Conservation (phyloP, 306 rosid genomes). For the Acacia acuminata region DNA sequence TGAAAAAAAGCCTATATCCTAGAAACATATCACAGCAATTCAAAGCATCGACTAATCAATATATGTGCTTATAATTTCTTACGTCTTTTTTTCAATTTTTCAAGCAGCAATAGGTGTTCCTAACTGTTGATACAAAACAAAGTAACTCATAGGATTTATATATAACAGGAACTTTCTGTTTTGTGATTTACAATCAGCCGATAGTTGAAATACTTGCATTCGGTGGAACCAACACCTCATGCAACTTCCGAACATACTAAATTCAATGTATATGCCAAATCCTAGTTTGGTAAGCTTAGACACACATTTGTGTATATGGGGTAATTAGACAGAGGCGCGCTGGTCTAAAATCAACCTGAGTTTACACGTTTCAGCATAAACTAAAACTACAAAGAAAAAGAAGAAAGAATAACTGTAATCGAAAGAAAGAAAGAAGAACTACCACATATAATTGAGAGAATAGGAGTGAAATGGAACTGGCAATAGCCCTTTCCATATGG, state of each 20-base stretch:
- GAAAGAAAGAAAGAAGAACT: neutral
- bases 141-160: neutral
- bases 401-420: neutral
- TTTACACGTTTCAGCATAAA: neutral
- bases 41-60: neutral
- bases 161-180: neutral
- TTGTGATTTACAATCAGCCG: neutral
- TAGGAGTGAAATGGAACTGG: neutral
- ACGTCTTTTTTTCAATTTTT: neutral
- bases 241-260: neutral
- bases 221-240: neutral
- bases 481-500: neutral
- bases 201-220: neutral
- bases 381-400: neutral
- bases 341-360: neutral
- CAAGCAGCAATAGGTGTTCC: neutral
- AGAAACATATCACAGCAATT: neutral
- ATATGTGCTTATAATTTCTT: neutral
- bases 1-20: neutral
- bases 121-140: neutral
- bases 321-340: neutral
- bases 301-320: neutral
- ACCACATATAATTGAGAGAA: slow-evolving; percentile 28
- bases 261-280: neutral
- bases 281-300: neutral